Evolutionary conservation across 371 early-diverging fungal genomes (phyloP).

Genomic region (Syncephalastrum racemosum): DNA sequence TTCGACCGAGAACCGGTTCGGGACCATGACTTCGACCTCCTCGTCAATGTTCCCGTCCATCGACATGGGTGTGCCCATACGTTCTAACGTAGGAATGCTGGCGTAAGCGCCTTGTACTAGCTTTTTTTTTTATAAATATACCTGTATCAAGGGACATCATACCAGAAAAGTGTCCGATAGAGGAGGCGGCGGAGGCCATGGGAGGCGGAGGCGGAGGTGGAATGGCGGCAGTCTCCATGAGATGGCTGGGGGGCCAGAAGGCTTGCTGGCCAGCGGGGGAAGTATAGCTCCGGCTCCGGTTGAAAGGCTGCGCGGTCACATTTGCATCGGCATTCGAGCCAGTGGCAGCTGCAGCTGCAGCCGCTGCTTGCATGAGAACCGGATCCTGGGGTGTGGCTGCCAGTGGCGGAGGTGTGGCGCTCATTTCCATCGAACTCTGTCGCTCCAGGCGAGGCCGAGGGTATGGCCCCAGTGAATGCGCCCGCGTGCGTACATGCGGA

Average conservation of each 20-base stretch:
- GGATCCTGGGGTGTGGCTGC: constrained; percentile 2
- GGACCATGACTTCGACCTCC: constrained; percentile 2
- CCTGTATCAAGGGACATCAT: background rate
- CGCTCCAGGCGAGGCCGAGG: constrained; percentile 9
- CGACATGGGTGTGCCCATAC: constrained; percentile 29
- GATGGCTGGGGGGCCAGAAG: constrained; percentile 5
- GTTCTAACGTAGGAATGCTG: constrained; percentile 3
- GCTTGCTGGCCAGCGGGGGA: constrained; percentile 15
- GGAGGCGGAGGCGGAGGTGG: background rate
- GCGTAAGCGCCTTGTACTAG: no score
- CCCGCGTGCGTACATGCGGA: constrained; percentile 25
- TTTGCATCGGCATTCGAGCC: background rate
- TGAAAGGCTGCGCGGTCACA: background rate
- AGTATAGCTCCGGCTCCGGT: constrained; percentile 22
- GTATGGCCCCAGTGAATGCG: constrained; percentile 43
- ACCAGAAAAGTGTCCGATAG: background rate
- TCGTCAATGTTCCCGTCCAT: constrained; percentile 15
- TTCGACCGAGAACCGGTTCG: constrained; percentile 45
- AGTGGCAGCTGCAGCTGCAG: constrained; percentile 7
- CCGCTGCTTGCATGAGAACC: constrained; percentile 13
- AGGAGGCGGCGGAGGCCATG: constrained; percentile 2
- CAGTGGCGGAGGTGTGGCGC: constrained; percentile 14
- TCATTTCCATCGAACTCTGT: no score
- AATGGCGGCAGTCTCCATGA: background rate
- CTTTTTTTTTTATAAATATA: constrained; percentile 2